These are phyloP conservation scores for Apiotrichum laibachii DNA, from an alignment of 1,284 basidiomycete genomes.

Conservation along the genomic window DNA sequence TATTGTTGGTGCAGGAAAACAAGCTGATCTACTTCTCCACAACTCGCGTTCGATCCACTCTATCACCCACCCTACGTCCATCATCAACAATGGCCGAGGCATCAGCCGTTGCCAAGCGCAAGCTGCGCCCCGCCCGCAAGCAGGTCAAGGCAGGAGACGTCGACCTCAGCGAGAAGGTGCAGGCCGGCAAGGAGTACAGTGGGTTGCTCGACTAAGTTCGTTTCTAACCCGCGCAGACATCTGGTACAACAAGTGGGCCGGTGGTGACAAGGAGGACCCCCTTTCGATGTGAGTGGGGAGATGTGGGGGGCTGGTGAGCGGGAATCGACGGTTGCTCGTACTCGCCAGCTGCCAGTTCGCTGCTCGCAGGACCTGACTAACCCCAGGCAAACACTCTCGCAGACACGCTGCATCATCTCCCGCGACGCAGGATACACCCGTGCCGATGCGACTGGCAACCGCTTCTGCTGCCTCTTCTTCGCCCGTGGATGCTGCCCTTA, in stretches of 20 bases:
- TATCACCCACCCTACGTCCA: not conserved
- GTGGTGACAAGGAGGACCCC: constrained; percentile 88
- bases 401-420: constrained; percentile 75
- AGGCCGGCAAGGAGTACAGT: constrained; percentile 95
- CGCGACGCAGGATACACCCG: constrained; percentile 89
- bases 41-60: not conserved
- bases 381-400: constrained; percentile 75
- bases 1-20: too few species aligned
- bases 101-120: constrained; percentile 33
- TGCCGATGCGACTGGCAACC: constrained; percentile 83
- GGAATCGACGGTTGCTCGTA: too few species aligned
- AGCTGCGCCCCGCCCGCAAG: constrained; percentile 68
- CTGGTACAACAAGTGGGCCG: constrained; percentile 99
- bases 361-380: constrained; percentile 1
- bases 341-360: not conserved
- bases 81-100: constrained; percentile 26
- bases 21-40: not conserved
- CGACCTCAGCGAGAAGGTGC: constrained; percentile 78
- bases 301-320: not conserved
- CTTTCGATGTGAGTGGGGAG: constrained; percentile 70
- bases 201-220: constrained; percentile 43
- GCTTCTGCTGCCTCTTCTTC: constrained; percentile 94
- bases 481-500: constrained; percentile 95
- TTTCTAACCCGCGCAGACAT: constrained; percentile 62
- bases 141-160: constrained; percentile 87